Evolutionary conservation across 23 red algal genomes (phyloP).

Genomic region (Gracilaria domingensis): DNA sequence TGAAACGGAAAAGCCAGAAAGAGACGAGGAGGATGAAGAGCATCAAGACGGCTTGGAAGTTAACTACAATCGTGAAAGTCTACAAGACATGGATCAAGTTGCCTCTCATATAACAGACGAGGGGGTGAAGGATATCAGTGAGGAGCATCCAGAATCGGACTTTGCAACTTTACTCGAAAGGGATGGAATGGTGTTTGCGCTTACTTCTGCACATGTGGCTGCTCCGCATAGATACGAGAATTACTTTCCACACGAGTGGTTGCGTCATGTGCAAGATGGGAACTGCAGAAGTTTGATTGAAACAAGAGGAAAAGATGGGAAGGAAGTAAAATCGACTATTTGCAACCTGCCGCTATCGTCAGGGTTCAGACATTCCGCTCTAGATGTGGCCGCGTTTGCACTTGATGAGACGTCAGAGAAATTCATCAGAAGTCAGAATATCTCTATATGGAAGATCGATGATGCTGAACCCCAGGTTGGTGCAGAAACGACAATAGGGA

Average conservation of each 20-base stretch:
- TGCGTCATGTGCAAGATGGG: constrained; percentile 72
- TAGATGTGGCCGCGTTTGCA: constrained; percentile 84
- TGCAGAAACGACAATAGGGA: background rate
- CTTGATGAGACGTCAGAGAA: constrained; percentile 31
- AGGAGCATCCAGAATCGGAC: constrained; percentile 49
- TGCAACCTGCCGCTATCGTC: constrained; percentile 1
- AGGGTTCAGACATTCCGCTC: constrained; percentile 65
- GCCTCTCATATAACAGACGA: constrained; percentile 1
- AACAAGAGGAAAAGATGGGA: constrained; percentile 49
- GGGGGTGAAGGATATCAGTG: constrained; percentile 52
- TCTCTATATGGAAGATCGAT: constrained; percentile 20
- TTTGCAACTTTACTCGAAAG: constrained; percentile 30
- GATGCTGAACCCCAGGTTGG: constrained; percentile 12
- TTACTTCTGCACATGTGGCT: constrained; percentile 91
- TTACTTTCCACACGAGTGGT: constrained; percentile 90
- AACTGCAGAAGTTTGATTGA: constrained; percentile 75
- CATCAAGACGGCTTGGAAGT: constrained; percentile 2
- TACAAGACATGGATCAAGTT: constrained; percentile 11
- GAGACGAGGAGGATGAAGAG: background rate
- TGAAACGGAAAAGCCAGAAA: constrained; percentile 2
- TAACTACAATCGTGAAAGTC: background rate
- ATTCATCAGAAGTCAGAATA: background rate
- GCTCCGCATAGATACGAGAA: constrained; percentile 82
- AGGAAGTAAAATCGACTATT: constrained; percentile 30
- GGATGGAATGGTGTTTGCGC: constrained; percentile 41